Percentiles rank a stretch among this genome's conserved stretches.
These are phyloP conservation scores for Picochlorum costavermella DNA, from an alignment of 139 green algal species.

Conservation along the genomic window DNA sequence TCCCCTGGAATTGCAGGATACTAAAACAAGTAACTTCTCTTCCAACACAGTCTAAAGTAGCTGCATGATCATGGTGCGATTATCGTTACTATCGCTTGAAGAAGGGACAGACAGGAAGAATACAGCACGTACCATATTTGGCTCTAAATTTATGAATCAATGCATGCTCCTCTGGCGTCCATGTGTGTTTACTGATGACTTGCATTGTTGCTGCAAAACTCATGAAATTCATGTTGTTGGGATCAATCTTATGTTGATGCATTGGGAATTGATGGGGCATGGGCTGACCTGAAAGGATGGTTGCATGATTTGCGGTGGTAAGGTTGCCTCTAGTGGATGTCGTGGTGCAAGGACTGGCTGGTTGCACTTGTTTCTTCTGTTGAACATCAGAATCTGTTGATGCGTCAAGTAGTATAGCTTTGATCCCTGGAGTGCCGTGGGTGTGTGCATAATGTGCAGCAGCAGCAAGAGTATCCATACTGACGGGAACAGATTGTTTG, in stretches of 20 bases:
- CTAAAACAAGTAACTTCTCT: constrained; percentile 16
- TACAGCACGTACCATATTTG: background rate
- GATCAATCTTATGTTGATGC: background rate
- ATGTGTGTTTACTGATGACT: constrained; percentile 9
- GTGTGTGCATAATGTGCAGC: constrained; percentile 14
- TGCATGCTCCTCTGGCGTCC: constrained; percentile 3
- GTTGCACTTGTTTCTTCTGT: background rate
- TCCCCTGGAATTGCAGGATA: constrained; percentile 3
- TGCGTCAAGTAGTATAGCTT: constrained; percentile 13
- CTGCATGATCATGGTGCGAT: background rate
- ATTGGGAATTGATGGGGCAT: too few relatives aligned
- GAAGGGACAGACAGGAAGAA: background rate
- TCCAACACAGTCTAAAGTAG: constrained; percentile 11
- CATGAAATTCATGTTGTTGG: background rate
- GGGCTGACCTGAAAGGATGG: too few relatives aligned
- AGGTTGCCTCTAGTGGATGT: too few relatives aligned
- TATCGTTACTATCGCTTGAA: background rate
- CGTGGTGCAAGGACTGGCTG: too few relatives aligned
- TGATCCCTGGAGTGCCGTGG: constrained; percentile 27
- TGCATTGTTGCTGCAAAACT: constrained; percentile 8
- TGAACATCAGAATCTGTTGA: background rate
- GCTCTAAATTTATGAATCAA: constrained; percentile 7
- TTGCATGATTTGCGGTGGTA: too few relatives aligned
- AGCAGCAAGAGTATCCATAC: constrained; percentile 5
- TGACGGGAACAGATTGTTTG: background rate